phyloP scores from a whole-genome alignment of 768 basidiomycete species.

The Gloeopeniophorella convolvens region DNA sequence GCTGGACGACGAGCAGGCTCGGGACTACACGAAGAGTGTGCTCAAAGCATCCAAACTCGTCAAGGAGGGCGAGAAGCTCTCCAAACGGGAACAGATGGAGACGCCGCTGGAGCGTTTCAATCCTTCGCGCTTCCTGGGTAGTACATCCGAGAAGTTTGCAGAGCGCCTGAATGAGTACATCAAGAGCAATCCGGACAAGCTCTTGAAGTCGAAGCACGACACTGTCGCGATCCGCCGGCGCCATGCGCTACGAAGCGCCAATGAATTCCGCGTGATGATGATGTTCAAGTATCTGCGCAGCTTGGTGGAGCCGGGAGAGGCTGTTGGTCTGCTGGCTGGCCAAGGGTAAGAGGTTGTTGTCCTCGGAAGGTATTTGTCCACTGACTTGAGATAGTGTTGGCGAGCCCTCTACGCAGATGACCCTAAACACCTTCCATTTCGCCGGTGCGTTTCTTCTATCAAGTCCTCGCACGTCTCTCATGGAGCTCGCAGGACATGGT shows the following conservation, averaged over 20 bases:
- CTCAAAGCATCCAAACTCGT: constrained; percentile 61
- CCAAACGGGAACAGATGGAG: constrained; percentile 54
- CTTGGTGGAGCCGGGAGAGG: constrained; percentile 94
- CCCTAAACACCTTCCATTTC: constrained; percentile 98
- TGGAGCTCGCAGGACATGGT: constrained; percentile 69
- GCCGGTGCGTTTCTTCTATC: constrained; percentile 53
- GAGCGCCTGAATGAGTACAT: constrained; percentile 72
- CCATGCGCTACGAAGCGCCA: constrained; percentile 39
- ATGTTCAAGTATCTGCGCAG: constrained; percentile 90
- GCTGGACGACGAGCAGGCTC: constrained; percentile 63
- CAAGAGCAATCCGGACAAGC: constrained; percentile 58
- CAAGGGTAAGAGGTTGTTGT: constrained; percentile 95
- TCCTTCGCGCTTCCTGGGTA: constrained; percentile 77
- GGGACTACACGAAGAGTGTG: constrained; percentile 81
- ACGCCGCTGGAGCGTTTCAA: constrained; percentile 72
- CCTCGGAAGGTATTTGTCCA: not conserved
- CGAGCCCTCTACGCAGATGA: constrained; percentile 99
- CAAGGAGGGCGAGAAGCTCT: constrained; percentile 33
- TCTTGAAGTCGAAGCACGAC: constrained; percentile 39
- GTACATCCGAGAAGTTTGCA: constrained; percentile 90
- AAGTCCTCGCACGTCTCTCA: constrained; percentile 9
- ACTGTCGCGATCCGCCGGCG: constrained; percentile 39
- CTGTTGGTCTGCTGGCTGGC: constrained; percentile 94
- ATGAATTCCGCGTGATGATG: constrained; percentile 76
- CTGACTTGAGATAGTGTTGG: constrained; percentile 59